Evolutionary conservation across 495 filamentous ascomycete genomes (phyloP), one percentile per base, ranked within the genome.

Genomic region (Penicillium maclennaniae): DNA sequence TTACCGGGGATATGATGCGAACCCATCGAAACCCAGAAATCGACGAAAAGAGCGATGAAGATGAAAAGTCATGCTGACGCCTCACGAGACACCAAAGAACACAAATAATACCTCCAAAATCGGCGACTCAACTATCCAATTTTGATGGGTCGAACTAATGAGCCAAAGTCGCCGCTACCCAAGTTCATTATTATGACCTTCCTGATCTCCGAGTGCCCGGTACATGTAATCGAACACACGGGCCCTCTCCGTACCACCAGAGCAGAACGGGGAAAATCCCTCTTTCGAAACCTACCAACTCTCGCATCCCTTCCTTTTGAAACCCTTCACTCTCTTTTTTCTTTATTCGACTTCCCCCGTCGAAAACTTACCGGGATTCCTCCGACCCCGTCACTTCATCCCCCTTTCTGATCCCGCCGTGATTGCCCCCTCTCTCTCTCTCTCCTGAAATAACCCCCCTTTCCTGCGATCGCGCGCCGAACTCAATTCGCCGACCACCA

Each of bases 401-500:
- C 39, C 15, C 36, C 47, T 51, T 42, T n/a, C n/a, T 45, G 12
- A 27, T 20, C 39, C 39, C 1, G 28, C 36, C 19, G n/a, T n/a
- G n/a, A n/a, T n/a, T 26, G 43, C 39, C 48, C 34, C 36, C 19
- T 21, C 28, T 19, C 37, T 17, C 25, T 23, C 20, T 20, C 15
- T 37, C 36, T 23, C 45, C 45, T 47, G 31, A 34, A 31, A 34
- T 34, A 10, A 34, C n/a, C 41, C 37, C 45, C 47, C 51, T 45
- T 48, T 49, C 51, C 55, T 37, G 45, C 31, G 31, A 54, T 45
- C 40, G 50, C 55, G 50, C 50, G 49, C 34, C 34, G 36, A 17
- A 23, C 37, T 54, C 54, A 16, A 45, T 45, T 55, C 54, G 40
- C 52, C 42, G 19, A 56, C 51, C 61, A 79, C 67, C 46, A 79